These are phyloP conservation scores for Hyphopichia burtonii DNA, from an alignment of 1,139 yeast species.

Conservation along the genomic window DNA sequence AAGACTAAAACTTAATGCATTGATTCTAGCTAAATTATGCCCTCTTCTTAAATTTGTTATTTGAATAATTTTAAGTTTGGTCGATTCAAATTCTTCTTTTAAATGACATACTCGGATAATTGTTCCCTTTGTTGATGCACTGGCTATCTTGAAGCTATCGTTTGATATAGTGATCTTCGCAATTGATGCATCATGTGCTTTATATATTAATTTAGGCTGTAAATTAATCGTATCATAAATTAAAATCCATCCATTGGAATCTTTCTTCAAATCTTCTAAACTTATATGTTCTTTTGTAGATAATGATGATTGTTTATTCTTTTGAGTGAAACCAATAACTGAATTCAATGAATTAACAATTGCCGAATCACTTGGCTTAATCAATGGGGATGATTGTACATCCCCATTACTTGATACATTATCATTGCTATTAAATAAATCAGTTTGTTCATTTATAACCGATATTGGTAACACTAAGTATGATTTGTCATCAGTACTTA, in stretches of 20 bases:
- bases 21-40: slow-evolving; percentile 57
- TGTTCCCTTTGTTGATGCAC: slow-evolving; percentile 73
- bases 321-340: slow-evolving; percentile 22
- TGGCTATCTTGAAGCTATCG: slow-evolving; percentile 56
- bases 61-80: slow-evolving; percentile 20
- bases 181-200: slow-evolving; percentile 56
- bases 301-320: slow-evolving; percentile 9
- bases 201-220: slow-evolving; percentile 54
- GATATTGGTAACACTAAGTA: slow-evolving; percentile 41
- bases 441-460: slow-evolving; percentile 26
- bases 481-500: slow-evolving; percentile 50
- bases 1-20: slow-evolving; percentile 52
- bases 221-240: slow-evolving; percentile 62
- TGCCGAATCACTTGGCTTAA: slow-evolving; percentile 20
- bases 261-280: slow-evolving; percentile 25
- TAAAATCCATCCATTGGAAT: slow-evolving; percentile 42
- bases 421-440: slow-evolving; percentile 22
- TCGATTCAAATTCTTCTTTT: slow-evolving; percentile 10
- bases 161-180: slow-evolving; percentile 49
- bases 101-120: slow-evolving; percentile 53
- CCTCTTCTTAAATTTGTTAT: slow-evolving; percentile 67
- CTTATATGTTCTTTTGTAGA: slow-evolving; percentile 15
- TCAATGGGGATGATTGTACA: slow-evolving; percentile 7
- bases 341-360: slow-evolving; percentile 9
- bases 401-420: slow-evolving; percentile 2